A percentile compares a stretch with the other conserved stretches of the same genome.
Conservation (phyloP, 2,329 filamentous ascomycete genomes). For the Epichloe uncinata region DNA sequence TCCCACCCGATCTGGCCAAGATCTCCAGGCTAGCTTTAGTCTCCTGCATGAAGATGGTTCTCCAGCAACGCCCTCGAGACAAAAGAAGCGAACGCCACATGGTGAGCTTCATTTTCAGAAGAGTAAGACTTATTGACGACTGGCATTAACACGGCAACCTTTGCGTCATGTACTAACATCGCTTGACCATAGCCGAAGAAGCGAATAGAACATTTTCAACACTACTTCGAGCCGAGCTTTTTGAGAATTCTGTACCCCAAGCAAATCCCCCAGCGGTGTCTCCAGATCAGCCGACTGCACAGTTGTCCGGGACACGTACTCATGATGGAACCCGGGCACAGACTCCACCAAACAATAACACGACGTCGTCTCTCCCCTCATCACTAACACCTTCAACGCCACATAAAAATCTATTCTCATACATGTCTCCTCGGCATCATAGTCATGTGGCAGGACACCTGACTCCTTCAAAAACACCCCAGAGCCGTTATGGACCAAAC, state of each 20-base stretch:
- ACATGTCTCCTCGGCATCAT: constrained; percentile 63
- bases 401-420: constrained; percentile 93
- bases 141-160: background rate
- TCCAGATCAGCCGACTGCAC: constrained; percentile 40
- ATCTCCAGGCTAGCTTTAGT: constrained; percentile 85
- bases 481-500: constrained; percentile 76
- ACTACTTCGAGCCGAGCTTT: constrained; percentile 79
- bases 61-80: constrained; percentile 76
- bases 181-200: constrained; percentile 54
- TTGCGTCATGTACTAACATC: constrained; percentile 2
- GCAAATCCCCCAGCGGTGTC: constrained; percentile 50
- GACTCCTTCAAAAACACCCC: constrained; percentile 79
- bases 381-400: constrained; percentile 85
- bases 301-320: constrained; percentile 37
- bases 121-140: constrained; percentile 43
- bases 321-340: constrained; percentile 59
- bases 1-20: constrained; percentile 82
- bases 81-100: constrained; percentile 73
- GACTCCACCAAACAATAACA: constrained; percentile 61
- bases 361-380: constrained; percentile 48
- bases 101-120: constrained; percentile 90
- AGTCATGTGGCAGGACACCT: constrained; percentile 63
- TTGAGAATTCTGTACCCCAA: constrained; percentile 81
- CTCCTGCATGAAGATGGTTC: constrained; percentile 86
- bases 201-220: constrained; percentile 88